Evolutionary conservation across 2,329 filamentous ascomycete species (phyloP), one percentile per base, ranked within the genome.

Genomic region (Cercospora zeina): DNA sequence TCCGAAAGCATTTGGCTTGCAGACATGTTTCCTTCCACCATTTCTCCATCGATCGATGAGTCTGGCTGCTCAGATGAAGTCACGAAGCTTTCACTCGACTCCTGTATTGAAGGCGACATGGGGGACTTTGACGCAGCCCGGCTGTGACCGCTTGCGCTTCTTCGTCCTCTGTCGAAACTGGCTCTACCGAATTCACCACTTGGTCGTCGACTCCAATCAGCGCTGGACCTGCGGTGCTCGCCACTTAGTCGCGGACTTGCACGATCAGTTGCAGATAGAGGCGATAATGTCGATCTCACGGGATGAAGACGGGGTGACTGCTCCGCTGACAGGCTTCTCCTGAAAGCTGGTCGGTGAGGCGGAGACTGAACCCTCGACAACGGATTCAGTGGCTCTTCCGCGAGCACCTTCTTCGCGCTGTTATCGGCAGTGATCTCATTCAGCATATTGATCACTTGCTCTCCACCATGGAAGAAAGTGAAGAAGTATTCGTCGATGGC

Each of bases 401-500:
- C 56, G 13, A 57, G 36, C 21, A 61, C 56, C n/a, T 49, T 56
- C 37, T 66, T 66, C 53, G 66, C 66, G 14, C 84, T 79, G 24
- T 85, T 83, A 66, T 88, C 86, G 54, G 89, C 87, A 9, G 92
- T 83, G 58, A 96, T 79, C 45, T 86, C 85, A 65, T 86, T 89
- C 56, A 99, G 80, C 2, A 95, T 84, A 54, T 50, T 58, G 30
- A 61, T n/a, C 2, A 54, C 62, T 30, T 88, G 86, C 65, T 96
- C 87, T 6, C 92, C 92, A 65, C 88, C 88, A 68, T 86, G 89
- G 74, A 97, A 96, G 77, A 97, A 97, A 0, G 93, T 95, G 75
- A 99, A 97, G 75, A 96, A 97, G 74, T 97, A 97, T 87, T 99
- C 95, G 71, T 99, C 95, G 66, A 97, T 90, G 2, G 93, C 93